Evolutionary conservation across 345 rosid genomes (phyloP), one percentile per base, ranked within the genome.

Genomic region (Bretschneidera sinensis): DNA sequence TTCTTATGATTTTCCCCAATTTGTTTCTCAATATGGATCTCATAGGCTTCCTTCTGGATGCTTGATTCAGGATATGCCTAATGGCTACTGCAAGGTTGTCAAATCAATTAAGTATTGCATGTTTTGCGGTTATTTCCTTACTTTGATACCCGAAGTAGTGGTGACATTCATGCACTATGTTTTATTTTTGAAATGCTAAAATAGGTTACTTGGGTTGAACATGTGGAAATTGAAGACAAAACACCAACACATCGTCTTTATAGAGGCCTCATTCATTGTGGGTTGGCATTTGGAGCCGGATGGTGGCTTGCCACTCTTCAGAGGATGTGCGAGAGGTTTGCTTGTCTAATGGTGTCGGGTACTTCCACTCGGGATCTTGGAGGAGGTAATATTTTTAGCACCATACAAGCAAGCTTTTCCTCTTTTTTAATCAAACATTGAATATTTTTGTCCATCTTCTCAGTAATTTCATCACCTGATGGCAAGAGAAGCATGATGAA

Each of bases 401-500:
- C 19, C 24, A 18, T 10, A 14, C 19, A 22, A 13, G 4, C 9
- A 13, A 8, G 17, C 7, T 2, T 23, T 16, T 16, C 43, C 5
- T n/a, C 17, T 39, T 5, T 39, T 13, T 13, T 14, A 39, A 39
- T 39, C 6, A 9, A 39, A 39, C 16, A 39, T 39, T 39, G 45
- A 39, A 39, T 11, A 14, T 7, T n/a, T n/a, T n/a, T 14, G 45
- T 14, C 16, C 10, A 39, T 1, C 16, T 53, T 63, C 72, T 28
- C 82, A 92, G 98, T 83, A 58, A 79, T 85, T 72, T 91, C 97
- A 23, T 83, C 88, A 0, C 80, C 84, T 0, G 99, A 90, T 23
- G 99, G 97, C 53, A 94, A 90, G 78, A 75, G 84, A 72, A 86
- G 96, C 80, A 81, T 90, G 96, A 94, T 94, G 99, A 90, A 81